Base-by-base conservation (phyloP, 2,329 filamentous ascomycete species). In the Remersonia thermophila region DNA sequence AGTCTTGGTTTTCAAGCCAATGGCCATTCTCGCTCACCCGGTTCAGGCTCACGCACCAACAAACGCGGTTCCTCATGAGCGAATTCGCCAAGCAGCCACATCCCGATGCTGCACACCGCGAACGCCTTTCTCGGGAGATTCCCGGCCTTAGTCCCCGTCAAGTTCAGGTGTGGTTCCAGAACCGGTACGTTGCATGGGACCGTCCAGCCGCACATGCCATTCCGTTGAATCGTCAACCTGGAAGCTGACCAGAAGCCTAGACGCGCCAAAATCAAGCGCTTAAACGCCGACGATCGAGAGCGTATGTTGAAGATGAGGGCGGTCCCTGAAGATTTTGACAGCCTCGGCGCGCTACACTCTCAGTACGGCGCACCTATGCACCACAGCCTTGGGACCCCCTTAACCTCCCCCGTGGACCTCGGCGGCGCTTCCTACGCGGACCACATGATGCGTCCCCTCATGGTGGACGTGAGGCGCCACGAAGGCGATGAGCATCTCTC, bases 111-210 rank as follows among this genome's bases (percentile, higher is more conserved):
- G 83, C 83, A 32, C 86, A 94, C 57, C 72, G 87, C 44, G 87
- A 94, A 55, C 72, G 85, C 32, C 66, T 96, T 27, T 89, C 87
- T 3, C 69, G 81, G 44, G 85, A 95, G 55, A 95, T 96, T 31
- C 87, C 89, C 23, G 89, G 87, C 1, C 62, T 96, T 33, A 94
- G 83, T 51, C 84, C 87, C 27, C 76, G 87, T 42, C 87, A 96
- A 56, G 89, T 96, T 16, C 87, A 96, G 58, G 87, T 96, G 33
- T 96, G 87, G 89, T 96, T 96, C 60, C 87, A 96, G 60, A 96
- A 96, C 60, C 76, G 87, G 87, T 94, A 71, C 50, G 69, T 53
- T 28, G 26, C 16, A 33, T 7, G 11, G 10, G 7, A 30, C 36
- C 38, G n/a, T n/a, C n/a, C n/a, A n/a, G n/a, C n/a, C n/a, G n/a